Base-by-base conservation (phyloP, 2,329 filamentous ascomycete genomes). In the Huntiella savannae region DNA sequence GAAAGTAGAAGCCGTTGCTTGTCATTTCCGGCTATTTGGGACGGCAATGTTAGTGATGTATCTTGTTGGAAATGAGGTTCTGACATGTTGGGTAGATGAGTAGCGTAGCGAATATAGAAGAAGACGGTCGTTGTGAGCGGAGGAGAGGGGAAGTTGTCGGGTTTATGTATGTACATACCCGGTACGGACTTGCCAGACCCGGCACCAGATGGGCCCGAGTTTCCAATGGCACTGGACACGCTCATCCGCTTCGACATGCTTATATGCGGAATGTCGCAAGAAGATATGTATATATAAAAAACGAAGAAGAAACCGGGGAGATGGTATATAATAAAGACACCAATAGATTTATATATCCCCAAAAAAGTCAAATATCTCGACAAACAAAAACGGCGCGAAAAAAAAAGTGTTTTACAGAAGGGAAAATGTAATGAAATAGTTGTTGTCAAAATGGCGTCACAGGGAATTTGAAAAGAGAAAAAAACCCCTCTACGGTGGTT, bases 1-100 rank as follows among this genome's bases (percentile, higher is more conserved):
- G 75, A 75, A 38, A 87, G 70, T 39, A 87, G 71, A 53, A 73
- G 70, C 59, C 79, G 82, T 63, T 87, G 82, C 67, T 85, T 87
- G 62, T 86, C 77, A 49, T 49, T 49, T 54, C 74, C 65, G 43
- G 68, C 77, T 82, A 39, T 15, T 36, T 17, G 12, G 38, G 36
- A 45, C 2, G 2, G 2, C 15, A 16, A 17, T 4, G 33, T 42
- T 22, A 36, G 32, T 16, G 11, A 16, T 4, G 40, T 13, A 5
- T 32, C 13, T 7, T 28, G 16, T 12, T 8, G 15, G 17, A 38
- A 28, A 11, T 11, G 28, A 11, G 4, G 3, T 17, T 13, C n/a
- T 2, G 12, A 11, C 12, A 39, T 39, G 17, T 2, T 37, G 15
- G 8, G 10, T 12, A 15, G 5, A 15, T 36, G 4, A 15, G 28